These are phyloP conservation scores for Monascus ruber DNA, from an alignment of 2,329 filamentous ascomycete species.

Conservation along the genomic window DNA sequence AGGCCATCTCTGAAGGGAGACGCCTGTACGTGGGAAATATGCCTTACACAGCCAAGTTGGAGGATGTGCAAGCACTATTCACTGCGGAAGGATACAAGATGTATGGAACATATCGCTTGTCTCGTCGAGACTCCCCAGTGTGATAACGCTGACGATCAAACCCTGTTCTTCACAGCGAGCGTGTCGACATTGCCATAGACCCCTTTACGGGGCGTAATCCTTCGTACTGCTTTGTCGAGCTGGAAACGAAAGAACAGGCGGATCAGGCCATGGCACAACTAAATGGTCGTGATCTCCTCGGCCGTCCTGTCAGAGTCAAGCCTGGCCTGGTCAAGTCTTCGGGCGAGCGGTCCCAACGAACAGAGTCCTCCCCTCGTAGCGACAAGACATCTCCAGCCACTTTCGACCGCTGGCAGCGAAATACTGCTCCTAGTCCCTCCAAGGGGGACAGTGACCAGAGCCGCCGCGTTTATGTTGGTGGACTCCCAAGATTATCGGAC, in stretches of 20 bases:
- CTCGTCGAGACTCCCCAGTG: constrained; percentile 1
- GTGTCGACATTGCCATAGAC: constrained; percentile 58
- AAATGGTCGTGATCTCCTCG: constrained; percentile 43
- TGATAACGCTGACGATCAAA: constrained; percentile 2
- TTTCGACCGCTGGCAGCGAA: constrained; percentile 34
- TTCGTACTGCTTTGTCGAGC: constrained; percentile 65
- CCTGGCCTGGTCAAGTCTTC: constrained; percentile 48
- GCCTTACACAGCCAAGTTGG: constrained; percentile 41
- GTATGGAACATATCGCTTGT: constrained; percentile 11
- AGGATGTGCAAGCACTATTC: constrained; percentile 41
- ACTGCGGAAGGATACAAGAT: constrained; percentile 25
- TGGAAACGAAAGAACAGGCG: constrained; percentile 46
- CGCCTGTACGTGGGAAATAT: constrained; percentile 46
- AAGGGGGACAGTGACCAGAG: constrained; percentile 25
- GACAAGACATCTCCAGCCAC: constrained; percentile 12
- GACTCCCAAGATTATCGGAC: constrained; percentile 33
- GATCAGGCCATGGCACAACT: constrained; percentile 47
- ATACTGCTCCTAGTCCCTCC: constrained; percentile 25
- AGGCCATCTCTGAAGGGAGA: constrained; percentile 30
- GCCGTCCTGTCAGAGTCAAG: constrained; percentile 52
- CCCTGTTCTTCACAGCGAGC: constrained; percentile 32
- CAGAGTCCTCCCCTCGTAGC: constrained; percentile 10
- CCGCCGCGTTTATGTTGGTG: constrained; percentile 37
- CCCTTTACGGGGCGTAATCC: constrained; percentile 58
- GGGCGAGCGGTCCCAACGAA: constrained; percentile 15